These are phyloP conservation scores for Dactylonectria estremocensis DNA, from an alignment of 2,329 filamentous ascomycete species.

Conservation along the genomic window DNA sequence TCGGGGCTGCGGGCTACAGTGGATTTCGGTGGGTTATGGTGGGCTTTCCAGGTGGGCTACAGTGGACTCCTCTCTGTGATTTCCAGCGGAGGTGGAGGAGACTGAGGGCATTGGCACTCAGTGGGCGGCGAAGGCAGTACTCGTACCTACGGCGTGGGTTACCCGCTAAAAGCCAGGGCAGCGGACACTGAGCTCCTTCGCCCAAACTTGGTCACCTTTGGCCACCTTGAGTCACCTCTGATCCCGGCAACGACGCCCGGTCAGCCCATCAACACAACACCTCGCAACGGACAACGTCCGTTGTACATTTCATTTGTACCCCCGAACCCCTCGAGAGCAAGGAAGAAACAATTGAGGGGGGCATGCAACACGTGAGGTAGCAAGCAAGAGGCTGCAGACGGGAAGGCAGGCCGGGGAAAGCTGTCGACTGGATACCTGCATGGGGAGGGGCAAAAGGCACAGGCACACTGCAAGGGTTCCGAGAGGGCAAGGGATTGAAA, in stretches of 20 bases:
- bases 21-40: not conserved
- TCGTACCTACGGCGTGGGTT: not conserved
- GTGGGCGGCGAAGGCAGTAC: not conserved
- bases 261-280: slow-evolving; percentile 32
- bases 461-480: slow-evolving; percentile 2
- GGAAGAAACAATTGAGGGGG: slow-evolving; percentile 2
- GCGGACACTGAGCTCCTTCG: not conserved
- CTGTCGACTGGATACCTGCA: slow-evolving; percentile 13
- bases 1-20: not conserved
- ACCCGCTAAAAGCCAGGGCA: not conserved
- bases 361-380: slow-evolving; percentile 14
- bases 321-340: not conserved
- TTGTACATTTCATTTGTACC: not conserved
- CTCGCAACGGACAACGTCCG: slow-evolving; percentile 22
- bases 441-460: not conserved
- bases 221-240: slow-evolving; percentile 2
- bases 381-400: slow-evolving; percentile 4
- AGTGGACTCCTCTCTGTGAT: not conserved
- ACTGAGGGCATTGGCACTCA: not conserved
- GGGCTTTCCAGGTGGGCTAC: not conserved
- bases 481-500: not conserved
- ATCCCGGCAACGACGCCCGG: slow-evolving; percentile 17
- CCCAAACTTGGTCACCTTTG: not conserved
- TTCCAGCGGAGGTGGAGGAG: not conserved
- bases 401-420: not conserved